Base-by-base conservation (phyloP, 768 basidiomycete species). In the Suillus sp. region DNA sequence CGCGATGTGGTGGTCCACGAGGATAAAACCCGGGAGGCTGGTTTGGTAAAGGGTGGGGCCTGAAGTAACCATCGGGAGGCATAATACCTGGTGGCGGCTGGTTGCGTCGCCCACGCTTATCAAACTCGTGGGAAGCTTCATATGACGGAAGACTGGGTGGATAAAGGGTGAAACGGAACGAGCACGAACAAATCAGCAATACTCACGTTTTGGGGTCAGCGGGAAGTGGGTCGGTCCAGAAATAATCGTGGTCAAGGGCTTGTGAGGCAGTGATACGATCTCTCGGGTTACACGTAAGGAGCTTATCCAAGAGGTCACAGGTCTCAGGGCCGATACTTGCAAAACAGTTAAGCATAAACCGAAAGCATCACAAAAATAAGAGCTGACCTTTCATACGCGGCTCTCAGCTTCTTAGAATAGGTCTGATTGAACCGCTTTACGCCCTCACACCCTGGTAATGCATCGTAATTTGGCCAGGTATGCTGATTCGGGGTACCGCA, bases 241-340 rank as follows among this genome's bases (percentile, higher is more conserved):
- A 97, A 79, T 95, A 99, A 22, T 92, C 88, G 72, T 98, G 95
- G 68, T 95, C 90, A 59, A 98, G 82, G 0, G 96, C 96, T 63
- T 93, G 83, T 2, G 84, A 76, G 10, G 96, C 96, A 1, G 95
- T 95, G 45, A 95, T 83, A 22, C 96, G 84, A 62, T 91, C 85
- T 64, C 82, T 81, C 2, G 96, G 96, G 72, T 98, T 92, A 68
- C 94, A 89, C 0, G 81, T 86, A 32, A 98, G 78, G 40, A 98
- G 78, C 70, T 87, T 88, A 68, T 95, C 94, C 66, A 97, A 70
- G 30, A 98, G 79, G 72, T 96, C 93, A 40, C 83, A 85, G 1
- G 91, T 92, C 72, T 93, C 89, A 40, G 82, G 73, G 18, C 85
- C 88, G 65, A 92, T 83, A 59, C 91, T 92, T 71, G 58, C 37